Evolutionary conservation across 345 rosid species (phyloP), one percentile per base, ranked within the genome.

Genomic region (Raphanus raphanistrum): DNA sequence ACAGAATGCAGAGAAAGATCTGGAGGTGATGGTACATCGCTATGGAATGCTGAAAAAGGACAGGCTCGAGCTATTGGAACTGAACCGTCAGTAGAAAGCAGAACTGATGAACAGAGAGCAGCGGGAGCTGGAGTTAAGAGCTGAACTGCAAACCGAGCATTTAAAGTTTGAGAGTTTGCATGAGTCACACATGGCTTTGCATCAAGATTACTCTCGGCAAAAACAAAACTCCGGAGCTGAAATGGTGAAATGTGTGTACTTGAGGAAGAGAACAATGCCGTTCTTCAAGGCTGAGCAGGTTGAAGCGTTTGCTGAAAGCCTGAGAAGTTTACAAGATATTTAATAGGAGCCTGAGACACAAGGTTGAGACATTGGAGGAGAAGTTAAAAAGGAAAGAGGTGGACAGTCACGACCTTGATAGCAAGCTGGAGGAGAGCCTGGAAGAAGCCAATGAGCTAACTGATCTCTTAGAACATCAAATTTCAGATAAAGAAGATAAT

Each of bases 401-500:
- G 17, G 94, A 87, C 65, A 81, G 79, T 81, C 71, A 73, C 5
- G 83, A 73, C 13, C 79, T 87, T 64, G 74, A 79, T 67, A 84
- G 72, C 72, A 90, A 83, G 16, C 74, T 89, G 15, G 83, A 87
- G 57, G 82, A 66, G 77, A 92, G 90, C 78, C 81, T 92, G 48
- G 75, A 79, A 68, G 87, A 87, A 74, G 87, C 79, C 21, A 82
- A 78, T 70, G 88, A 87, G 78, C 66, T 88, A 35, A 89, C 80
- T 71, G 92, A 80, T 78, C 85, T 85, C 69, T 82, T 92, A 67
- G 87, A 85, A 72, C 82, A 70, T 81, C 88, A 89, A 84, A 73
- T 86, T 68, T 50, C 76, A 10, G 76, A 79, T 63, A 88, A 84
- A 57, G 84, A 84, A 17, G 93, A 85, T 38, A 65, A 86, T 85